Evolutionary conservation across 768 basidiomycete genomes (phyloP), one percentile per base, ranked within the genome.

Genomic region (Pholiota microspora): DNA sequence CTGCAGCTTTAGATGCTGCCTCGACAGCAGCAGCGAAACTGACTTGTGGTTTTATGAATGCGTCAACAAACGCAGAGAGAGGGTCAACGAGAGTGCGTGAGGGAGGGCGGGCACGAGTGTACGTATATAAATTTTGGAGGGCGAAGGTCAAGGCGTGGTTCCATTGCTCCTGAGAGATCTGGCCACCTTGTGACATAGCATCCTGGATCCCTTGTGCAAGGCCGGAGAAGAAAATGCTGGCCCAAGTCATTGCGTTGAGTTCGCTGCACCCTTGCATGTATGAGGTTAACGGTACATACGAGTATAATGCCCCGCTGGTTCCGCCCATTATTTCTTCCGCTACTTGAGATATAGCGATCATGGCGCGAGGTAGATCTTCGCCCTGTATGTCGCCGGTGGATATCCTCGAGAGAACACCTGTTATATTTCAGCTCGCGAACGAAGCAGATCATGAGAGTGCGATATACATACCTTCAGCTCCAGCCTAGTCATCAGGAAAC

Each of bases 51-150:
- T 60, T 52, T 1, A 57, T 55, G 23, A 86, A 72, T 16, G 76
- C 70, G 3, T 75, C 67, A 38, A 89, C 76, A 68, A 96, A 95
- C 1, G 90, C 88, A 34, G 82, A 78, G 18, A 98, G 79, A 7
- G 94, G 93, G 71, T 98, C 94, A n/a, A 98, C 80, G 31, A 98
- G 84, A 7, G 94, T 97, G 62, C 94, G 85, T 2, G 90, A 92
- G 3, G 94, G 94, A 2, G 88, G 87, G 24, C 94, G 85, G 12
- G 94, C 94, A 25, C 85, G 86, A 3, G 94, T 97, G 73, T 96
- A 93, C 10, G 82, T 84, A 69, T 86, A 92, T 34, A 94, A 71
- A 58, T 81, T 82, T 18, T 65, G 64, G 16, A 88, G 76, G 15
- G 92, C 86, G 2, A 72, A 71, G 4, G 69, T 63, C 45, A 91